Evolutionary conservation across 2,329 filamentous ascomycete species (phyloP).

Genomic region (Aspergillus sp.): DNA sequence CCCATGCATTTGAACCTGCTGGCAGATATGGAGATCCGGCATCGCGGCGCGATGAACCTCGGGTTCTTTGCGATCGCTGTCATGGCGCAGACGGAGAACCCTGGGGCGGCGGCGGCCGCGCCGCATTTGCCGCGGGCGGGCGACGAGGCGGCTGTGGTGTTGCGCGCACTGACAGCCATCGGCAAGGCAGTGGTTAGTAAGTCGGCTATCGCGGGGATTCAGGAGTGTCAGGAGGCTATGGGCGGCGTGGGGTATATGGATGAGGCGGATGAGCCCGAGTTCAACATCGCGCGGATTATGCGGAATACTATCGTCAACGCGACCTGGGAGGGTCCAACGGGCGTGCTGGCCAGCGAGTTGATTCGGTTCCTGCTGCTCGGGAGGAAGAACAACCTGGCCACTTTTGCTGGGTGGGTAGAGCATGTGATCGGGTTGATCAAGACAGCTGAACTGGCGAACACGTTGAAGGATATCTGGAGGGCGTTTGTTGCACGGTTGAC

Average conservation of each 20-base stretch:
- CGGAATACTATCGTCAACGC: slow-evolving; percentile 57
- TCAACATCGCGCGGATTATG: slow-evolving; percentile 65
- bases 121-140: slow-evolving; percentile 43
- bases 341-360: slow-evolving; percentile 61
- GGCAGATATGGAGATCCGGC: slow-evolving; percentile 38
- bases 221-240: slow-evolving; percentile 39
- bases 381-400: slow-evolving; percentile 17
- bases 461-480: slow-evolving; percentile 16
- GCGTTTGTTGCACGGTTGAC: slow-evolving; percentile 15
- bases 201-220: slow-evolving; percentile 27
- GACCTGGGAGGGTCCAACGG: slow-evolving; percentile 72
- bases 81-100: slow-evolving; percentile 52
- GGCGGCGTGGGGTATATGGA: slow-evolving; percentile 41
- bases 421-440: slow-evolving; percentile 27
- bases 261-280: slow-evolving; percentile 51
- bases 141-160: slow-evolving; percentile 23
- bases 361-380: slow-evolving; percentile 33
- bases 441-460: slow-evolving; percentile 1
- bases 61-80: slow-evolving; percentile 32
- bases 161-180: slow-evolving; percentile 29
- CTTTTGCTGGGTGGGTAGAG: slow-evolving; percentile 42
- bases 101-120: slow-evolving; percentile 37
- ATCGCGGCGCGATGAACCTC: slow-evolving; percentile 37
- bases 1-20: slow-evolving; percentile 41
- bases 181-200: slow-evolving; percentile 37